Evolutionary conservation across 805 yeast genomes (phyloP).

Genomic region (Saccharomycopsis sp.): DNA sequence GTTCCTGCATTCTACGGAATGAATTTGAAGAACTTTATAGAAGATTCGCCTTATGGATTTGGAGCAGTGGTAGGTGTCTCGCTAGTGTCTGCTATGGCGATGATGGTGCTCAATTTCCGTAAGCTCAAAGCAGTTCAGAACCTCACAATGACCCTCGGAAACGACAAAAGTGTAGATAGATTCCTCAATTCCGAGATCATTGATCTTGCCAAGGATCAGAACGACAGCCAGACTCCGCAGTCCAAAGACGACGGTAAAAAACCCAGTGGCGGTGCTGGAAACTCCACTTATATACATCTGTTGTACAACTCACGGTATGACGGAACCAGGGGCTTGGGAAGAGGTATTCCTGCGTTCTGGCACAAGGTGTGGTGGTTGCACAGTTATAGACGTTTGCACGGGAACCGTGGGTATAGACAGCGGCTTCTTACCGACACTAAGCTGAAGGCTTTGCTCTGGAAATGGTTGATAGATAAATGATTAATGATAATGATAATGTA

Average conservation of each 20-base stretch:
- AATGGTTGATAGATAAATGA: conserved; percentile 16
- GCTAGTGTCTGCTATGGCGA: conserved; percentile 42
- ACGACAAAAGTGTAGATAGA: conserved; percentile 1
- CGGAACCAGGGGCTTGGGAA: not conserved
- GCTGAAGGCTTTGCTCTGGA: conserved; percentile 18
- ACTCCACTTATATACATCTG: not conserved
- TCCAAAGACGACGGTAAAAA: not conserved
- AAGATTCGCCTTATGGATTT: conserved; percentile 71
- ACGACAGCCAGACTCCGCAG: not conserved
- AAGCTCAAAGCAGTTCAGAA: conserved; percentile 56
- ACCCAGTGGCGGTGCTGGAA: not conserved
- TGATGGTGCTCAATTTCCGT: conserved; percentile 51
- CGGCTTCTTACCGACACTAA: conserved; percentile 3
- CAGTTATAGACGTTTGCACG: not conserved
- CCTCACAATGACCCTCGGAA: conserved; percentile 47
- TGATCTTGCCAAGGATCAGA: not conserved
- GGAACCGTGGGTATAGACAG: not conserved
- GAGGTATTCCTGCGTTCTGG: not conserved
- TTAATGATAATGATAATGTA: too few species aligned
- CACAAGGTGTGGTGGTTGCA: conserved; percentile 1
- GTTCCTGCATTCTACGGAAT: conserved; percentile 88
- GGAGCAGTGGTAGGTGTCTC: conserved; percentile 41
- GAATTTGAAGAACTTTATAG: conserved; percentile 89
- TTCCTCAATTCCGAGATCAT: not conserved
- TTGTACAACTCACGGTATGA: not conserved